Evolutionary conservation across 1,284 basidiomycete genomes (phyloP).

Genomic region (Pterulicium gracile): DNA sequence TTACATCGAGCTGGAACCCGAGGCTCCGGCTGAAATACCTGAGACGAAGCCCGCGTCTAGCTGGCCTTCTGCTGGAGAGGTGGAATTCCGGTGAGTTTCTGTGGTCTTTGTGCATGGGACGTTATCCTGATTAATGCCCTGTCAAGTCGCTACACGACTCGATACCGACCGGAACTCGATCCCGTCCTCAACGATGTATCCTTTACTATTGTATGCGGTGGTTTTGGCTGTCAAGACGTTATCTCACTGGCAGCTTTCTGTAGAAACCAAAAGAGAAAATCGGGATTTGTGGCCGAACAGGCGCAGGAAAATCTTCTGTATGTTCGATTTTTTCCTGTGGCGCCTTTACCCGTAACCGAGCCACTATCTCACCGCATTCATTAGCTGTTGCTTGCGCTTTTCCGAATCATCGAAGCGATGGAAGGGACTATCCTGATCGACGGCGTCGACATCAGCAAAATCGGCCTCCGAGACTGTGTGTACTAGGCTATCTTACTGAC

Average conservation of each 20-base stretch:
- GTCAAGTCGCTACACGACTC: slow-evolving; percentile 66
- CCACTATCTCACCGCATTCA: not conserved
- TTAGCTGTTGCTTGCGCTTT: slow-evolving; percentile 54
- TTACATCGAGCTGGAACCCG: slow-evolving; percentile 66
- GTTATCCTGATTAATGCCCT: slow-evolving; percentile 5
- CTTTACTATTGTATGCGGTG: slow-evolving; percentile 43
- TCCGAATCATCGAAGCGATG: slow-evolving; percentile 77
- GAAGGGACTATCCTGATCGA: slow-evolving; percentile 78
- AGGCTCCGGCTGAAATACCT: slow-evolving; percentile 67
- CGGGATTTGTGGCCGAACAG: slow-evolving; percentile 82
- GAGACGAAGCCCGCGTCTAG: slow-evolving; percentile 44
- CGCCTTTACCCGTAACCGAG: slow-evolving; percentile 1
- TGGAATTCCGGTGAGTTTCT: slow-evolving; percentile 59
- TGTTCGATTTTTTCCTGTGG: too few relatives aligned
- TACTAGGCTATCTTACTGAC: slow-evolving; percentile 10
- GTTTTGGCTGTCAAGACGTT: slow-evolving; percentile 13
- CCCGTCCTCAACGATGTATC: slow-evolving; percentile 68
- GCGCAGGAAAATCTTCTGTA: slow-evolving; percentile 86
- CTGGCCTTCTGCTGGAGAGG: slow-evolving; percentile 73
- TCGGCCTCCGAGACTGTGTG: slow-evolving; percentile 74
- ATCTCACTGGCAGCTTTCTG: slow-evolving; percentile 2
- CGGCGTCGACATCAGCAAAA: slow-evolving; percentile 71
- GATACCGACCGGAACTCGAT: slow-evolving; percentile 77
- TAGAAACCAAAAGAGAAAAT: slow-evolving; percentile 74
- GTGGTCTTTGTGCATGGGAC: not conserved